A percentile compares a stretch with the other conserved stretches of the same genome.
phyloP scores from a whole-genome alignment of 208 protist genomes.

The Acanthamoeba royreba region DNA sequence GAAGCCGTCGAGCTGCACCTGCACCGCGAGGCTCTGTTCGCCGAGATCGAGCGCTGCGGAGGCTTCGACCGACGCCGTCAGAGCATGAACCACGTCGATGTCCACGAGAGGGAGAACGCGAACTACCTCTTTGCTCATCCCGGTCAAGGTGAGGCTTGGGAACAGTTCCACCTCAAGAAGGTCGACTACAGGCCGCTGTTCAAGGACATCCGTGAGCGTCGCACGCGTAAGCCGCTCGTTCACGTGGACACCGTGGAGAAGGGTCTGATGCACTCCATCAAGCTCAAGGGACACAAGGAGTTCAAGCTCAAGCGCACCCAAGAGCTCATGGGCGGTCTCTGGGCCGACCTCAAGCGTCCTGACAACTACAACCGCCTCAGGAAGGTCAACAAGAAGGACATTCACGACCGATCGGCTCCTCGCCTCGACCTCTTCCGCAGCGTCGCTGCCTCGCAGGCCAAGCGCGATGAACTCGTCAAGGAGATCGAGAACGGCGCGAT shows the following conservation, averaged over 20 bases:
- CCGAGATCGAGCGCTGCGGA: not conserved
- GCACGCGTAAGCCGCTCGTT: not conserved
- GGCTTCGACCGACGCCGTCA: not conserved
- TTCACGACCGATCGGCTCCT: not conserved
- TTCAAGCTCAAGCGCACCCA: not conserved
- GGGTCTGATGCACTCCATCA: not conserved
- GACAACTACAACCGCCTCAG: not conserved
- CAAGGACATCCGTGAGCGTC: not conserved
- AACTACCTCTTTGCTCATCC: not conserved
- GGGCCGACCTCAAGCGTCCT: not conserved
- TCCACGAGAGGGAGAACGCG: not conserved
- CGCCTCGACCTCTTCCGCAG: not conserved
- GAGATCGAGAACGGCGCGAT: not conserved
- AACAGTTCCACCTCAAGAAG: not conserved
- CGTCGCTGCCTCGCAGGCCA: not conserved
- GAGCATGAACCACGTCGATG: not conserved
- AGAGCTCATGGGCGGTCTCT: not conserved
- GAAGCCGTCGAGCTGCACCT: not conserved
- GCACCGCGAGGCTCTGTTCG: not conserved
- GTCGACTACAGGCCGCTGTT: not conserved
- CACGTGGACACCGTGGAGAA: not conserved
- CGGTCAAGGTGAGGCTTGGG: not conserved
- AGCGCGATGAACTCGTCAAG: not conserved
- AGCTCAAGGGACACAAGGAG: not conserved
- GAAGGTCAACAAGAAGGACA: not conserved